Percentiles rank a stretch among this genome's conserved stretches.
Conservation (phyloP, 306 rosid genomes). For the Alnus glutinosa region DNA sequence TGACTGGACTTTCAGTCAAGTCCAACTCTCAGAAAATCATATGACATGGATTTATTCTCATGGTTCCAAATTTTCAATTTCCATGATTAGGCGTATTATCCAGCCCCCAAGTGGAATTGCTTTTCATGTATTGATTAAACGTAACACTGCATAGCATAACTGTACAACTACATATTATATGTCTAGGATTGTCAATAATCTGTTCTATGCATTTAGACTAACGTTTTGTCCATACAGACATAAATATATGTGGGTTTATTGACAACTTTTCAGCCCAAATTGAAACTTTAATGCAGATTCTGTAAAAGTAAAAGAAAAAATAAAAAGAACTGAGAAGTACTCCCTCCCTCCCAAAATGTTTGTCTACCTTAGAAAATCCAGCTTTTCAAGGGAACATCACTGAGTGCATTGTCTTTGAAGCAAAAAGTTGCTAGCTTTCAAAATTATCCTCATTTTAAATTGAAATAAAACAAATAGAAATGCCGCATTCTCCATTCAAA, state of each 20-base stretch:
- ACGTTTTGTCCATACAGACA: background rate
- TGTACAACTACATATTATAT: background rate
- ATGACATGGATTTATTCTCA: background rate
- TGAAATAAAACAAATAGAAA: no score
- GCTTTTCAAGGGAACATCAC: background rate
- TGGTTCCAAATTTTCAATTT: background rate
- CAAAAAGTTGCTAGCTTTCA: background rate
- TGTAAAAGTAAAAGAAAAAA: background rate
- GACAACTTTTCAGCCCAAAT: no score
- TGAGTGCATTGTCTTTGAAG: background rate
- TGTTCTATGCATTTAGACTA: background rate
- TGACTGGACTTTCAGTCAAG: background rate
- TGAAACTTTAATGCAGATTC: background rate
- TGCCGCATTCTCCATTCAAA: no score
- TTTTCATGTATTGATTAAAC: background rate
- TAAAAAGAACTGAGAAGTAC: background rate
- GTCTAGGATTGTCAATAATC: background rate
- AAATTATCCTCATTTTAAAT: background rate
- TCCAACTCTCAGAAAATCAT: background rate
- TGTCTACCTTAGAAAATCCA: background rate
- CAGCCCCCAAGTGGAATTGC: background rate
- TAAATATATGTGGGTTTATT: no score
- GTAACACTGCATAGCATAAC: background rate
- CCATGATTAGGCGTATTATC: background rate
- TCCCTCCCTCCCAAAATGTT: background rate